Evolutionary conservation across 257 asterid genomes (phyloP).

Genomic region (Knoxia roxburghii): DNA sequence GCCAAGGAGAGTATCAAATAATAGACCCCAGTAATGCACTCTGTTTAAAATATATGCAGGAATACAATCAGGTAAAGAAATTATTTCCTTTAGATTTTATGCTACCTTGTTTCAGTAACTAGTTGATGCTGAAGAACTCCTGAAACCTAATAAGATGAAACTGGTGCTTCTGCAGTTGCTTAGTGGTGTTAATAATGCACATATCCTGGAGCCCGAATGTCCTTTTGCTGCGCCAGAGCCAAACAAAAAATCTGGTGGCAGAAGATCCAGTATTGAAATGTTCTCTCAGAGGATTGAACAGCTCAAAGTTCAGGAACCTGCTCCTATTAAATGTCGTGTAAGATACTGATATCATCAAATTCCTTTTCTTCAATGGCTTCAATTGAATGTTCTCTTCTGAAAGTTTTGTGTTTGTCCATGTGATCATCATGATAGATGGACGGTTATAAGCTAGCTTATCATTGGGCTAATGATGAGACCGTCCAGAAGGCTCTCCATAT

Average conservation of each 20-base stretch:
- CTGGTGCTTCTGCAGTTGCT: slow-evolving; percentile 17
- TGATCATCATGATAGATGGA: slow-evolving; percentile 12
- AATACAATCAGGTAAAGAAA: slow-evolving; percentile 18
- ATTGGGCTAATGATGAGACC: slow-evolving; percentile 29
- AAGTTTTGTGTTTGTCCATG: background rate
- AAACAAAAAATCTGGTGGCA: background rate
- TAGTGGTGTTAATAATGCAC: background rate
- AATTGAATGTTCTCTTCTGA: background rate
- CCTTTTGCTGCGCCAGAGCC: slow-evolving; percentile 3
- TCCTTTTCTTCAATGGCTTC: background rate
- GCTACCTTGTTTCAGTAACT: too few species aligned
- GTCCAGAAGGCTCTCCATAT: slow-evolving; percentile 36
- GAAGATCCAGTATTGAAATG: slow-evolving; percentile 13
- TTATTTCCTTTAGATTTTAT: too few species aligned
- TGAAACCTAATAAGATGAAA: background rate
- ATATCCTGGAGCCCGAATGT: slow-evolving; percentile 24
- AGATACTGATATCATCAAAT: slow-evolving; percentile 3
- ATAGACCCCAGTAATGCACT: slow-evolving; percentile 15
- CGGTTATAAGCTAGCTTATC: slow-evolving; percentile 14
- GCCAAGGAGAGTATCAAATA: slow-evolving; percentile 22
- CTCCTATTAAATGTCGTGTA: slow-evolving; percentile 18
- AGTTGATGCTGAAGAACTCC: too few species aligned
- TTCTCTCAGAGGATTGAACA: background rate
- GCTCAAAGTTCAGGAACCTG: too few species aligned
- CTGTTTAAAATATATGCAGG: slow-evolving; percentile 18